phyloP scores from a whole-genome alignment of 352 stramenopile genomes.

The Pythium sukuiense region DNA sequence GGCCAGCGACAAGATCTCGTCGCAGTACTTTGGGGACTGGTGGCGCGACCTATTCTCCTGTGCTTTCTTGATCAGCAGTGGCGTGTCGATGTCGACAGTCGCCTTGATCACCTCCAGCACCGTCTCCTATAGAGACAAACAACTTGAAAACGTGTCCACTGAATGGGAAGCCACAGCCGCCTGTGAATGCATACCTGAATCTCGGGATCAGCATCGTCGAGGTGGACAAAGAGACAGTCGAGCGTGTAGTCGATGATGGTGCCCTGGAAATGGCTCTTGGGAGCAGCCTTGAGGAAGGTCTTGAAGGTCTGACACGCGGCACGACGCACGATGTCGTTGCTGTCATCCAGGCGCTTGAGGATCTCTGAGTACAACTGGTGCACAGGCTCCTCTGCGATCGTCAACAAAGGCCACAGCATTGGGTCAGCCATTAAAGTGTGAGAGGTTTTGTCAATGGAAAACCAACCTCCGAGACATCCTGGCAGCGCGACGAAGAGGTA shows the following conservation, averaged over 20 bases:
- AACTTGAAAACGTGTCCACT: neutral
- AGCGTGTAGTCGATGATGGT: slow-evolving; percentile 91
- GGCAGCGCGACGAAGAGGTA: slow-evolving; percentile 84
- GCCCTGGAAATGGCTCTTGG: slow-evolving; percentile 82
- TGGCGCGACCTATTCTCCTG: slow-evolving; percentile 72
- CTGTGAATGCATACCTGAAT: slow-evolving; percentile 63
- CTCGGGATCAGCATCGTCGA: slow-evolving; percentile 85
- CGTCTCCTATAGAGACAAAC: slow-evolving; percentile 37
- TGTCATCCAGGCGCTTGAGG: slow-evolving; percentile 92
- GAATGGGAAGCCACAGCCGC: neutral
- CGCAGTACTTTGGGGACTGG: slow-evolving; percentile 70
- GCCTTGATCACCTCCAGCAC: slow-evolving; percentile 74
- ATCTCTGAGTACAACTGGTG: slow-evolving; percentile 91
- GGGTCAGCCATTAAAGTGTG: too few species aligned
- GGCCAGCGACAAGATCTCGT: slow-evolving; percentile 57
- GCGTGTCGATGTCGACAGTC: slow-evolving; percentile 55
- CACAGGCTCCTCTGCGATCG: slow-evolving; percentile 78
- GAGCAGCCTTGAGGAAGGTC: slow-evolving; percentile 83
- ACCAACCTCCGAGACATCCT: slow-evolving; percentile 66
- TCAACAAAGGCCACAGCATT: too few species aligned
- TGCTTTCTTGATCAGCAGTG: slow-evolving; percentile 67
- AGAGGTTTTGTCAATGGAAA: neutral
- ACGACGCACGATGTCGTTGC: slow-evolving; percentile 88
- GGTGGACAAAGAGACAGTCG: slow-evolving; percentile 90
- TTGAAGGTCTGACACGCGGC: slow-evolving; percentile 86